Evolutionary conservation across 2,329 filamentous ascomycete species (phyloP).

Genomic region (Colletotrichum sp.): DNA sequence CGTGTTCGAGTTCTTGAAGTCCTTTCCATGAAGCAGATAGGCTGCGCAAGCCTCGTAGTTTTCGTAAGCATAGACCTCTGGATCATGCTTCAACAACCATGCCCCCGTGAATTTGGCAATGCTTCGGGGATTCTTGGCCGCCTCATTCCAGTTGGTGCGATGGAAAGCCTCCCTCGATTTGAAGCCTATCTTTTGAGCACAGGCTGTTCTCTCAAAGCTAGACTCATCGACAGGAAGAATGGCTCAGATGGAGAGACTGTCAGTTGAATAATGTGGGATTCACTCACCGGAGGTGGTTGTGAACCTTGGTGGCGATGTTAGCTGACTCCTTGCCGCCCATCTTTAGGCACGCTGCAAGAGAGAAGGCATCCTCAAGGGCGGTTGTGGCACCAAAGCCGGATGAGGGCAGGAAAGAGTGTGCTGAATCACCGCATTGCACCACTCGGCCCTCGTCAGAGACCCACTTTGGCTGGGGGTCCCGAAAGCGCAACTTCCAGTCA

Average conservation of each 20-base stretch:
- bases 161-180: background rate
- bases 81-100: background rate
- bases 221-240: background rate
- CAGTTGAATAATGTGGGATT: background rate
- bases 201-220: background rate
- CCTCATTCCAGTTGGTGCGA: background rate
- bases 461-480: constrained; percentile 43
- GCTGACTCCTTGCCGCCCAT: background rate
- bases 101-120: background rate
- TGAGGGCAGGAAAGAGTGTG: constrained; percentile 44
- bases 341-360: constrained; percentile 31
- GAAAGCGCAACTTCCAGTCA: constrained; percentile 45
- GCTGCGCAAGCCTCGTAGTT: background rate
- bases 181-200: background rate
- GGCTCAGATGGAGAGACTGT: background rate
- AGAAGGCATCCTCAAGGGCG: constrained; percentile 45
- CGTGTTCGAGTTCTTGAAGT: background rate
- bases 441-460: constrained; percentile 36
- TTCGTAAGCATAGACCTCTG: background rate
- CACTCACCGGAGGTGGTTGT: background rate
- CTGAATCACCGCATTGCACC: constrained; percentile 44
- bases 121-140: background rate
- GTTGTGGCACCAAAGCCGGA: constrained; percentile 46
- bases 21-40: background rate
- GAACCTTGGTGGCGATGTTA: background rate